phyloP scores from a whole-genome alignment of 1,139 yeast species.

The Taphrina populina region DNA sequence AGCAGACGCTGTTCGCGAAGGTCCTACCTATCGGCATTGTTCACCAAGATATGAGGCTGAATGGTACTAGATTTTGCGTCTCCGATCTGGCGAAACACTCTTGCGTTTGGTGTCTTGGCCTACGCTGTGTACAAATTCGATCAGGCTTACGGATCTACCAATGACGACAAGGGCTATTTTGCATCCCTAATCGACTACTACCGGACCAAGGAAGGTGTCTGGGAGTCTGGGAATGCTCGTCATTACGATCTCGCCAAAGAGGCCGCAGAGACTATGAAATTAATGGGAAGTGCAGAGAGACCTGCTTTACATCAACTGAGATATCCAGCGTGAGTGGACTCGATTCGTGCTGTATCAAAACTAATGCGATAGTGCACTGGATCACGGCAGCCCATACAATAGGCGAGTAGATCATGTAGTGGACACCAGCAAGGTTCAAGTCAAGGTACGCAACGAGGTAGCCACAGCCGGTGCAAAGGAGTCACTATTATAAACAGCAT shows the following conservation, averaged over 20 bases:
- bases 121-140: constrained; percentile 25
- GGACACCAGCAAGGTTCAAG: constrained; percentile 26
- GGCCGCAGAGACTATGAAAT: constrained; percentile 21
- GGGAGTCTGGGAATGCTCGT: constrained; percentile 24
- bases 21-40: neutral
- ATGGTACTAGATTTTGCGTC: constrained; percentile 18
- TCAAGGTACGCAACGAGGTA: constrained; percentile 17
- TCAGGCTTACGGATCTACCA: constrained; percentile 20
- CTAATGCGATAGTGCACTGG: constrained; percentile 15
- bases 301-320: constrained; percentile 25
- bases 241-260: constrained; percentile 28
- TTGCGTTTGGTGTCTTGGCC: constrained; percentile 9
- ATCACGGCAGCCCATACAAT: constrained; percentile 30
- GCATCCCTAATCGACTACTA: constrained; percentile 10
- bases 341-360: neutral
- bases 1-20: constrained; percentile 19
- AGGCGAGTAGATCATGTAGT: constrained; percentile 31
- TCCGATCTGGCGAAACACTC: constrained; percentile 26
- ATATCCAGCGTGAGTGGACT: constrained; percentile 23
- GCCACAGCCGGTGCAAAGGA: constrained; percentile 29
- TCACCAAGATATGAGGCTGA: neutral
- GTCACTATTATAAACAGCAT: constrained; percentile 6
- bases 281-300: constrained; percentile 19
- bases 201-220: constrained; percentile 27
- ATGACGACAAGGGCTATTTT: constrained; percentile 26